Percentiles rank a stretch among this genome's conserved stretches.
Conservation (phyloP, 371 early-diverging fungal species). For the Apophysomyces ossiformis region DNA sequence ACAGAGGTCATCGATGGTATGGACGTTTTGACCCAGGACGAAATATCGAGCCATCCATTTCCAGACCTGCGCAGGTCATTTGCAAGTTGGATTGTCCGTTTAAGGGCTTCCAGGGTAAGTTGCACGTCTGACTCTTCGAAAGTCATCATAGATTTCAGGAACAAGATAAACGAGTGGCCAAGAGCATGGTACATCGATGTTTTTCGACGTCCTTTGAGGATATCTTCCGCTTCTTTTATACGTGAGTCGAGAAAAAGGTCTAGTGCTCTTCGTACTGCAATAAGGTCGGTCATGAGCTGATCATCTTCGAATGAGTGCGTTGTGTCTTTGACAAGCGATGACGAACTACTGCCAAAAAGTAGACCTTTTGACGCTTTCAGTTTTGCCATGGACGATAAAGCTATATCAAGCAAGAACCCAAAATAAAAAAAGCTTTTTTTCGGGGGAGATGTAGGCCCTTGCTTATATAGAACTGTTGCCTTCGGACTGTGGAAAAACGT, state of each 20-base stretch:
- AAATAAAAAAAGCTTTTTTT: neutral
- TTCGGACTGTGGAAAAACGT: slow-evolving; percentile 2
- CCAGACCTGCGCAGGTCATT: slow-evolving; percentile 53
- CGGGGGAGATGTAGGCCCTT: neutral
- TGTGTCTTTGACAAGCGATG: neutral
- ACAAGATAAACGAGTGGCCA: slow-evolving; percentile 69
- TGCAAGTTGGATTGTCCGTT: slow-evolving; percentile 61
- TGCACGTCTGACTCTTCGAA: slow-evolving; percentile 69
- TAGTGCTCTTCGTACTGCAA: slow-evolving; percentile 58
- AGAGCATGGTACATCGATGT: slow-evolving; percentile 68
- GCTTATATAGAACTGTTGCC: neutral
- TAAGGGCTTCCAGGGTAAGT: slow-evolving; percentile 62
- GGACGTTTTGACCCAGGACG: slow-evolving; percentile 45
- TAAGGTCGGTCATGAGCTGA: slow-evolving; percentile 44
- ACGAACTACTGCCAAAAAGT: neutral
- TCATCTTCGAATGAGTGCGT: neutral
- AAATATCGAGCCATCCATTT: slow-evolving; percentile 36
- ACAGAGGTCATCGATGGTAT: slow-evolving; percentile 63
- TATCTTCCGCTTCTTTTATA: slow-evolving; percentile 64
- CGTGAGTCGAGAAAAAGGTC: slow-evolving; percentile 70
- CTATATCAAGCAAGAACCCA: neutral
- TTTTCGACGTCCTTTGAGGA: slow-evolving; percentile 50
- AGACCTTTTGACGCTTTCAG: neutral
- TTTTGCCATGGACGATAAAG: neutral
- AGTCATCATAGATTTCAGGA: slow-evolving; percentile 73